Base-by-base conservation (phyloP, 352 stramenopile species). In the Phytophthora nicotianae region DNA sequence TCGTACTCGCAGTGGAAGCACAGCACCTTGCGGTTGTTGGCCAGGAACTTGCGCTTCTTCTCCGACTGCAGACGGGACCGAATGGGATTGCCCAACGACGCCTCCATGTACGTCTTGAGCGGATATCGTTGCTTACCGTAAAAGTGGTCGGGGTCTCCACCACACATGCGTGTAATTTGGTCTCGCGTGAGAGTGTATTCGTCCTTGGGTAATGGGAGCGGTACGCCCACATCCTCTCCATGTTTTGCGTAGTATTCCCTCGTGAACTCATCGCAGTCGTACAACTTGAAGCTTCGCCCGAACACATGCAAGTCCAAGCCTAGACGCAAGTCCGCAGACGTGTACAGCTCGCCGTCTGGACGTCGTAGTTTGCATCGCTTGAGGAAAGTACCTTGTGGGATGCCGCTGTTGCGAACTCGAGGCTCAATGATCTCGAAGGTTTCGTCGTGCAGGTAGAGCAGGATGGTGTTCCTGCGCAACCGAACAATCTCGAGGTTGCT, bases 391-490 rank as follows among this genome's bases (percentile, higher is more conserved):
- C 90, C 90, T 37, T 97, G 86, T 3, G 79, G 78, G 29, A 97
- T 92, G 8, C 91, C 91, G 51, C 82, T 93, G 74, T 97, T 97
- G 37, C 76, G 57, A 5, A 79, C 66, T 33, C 79, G 81, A 26
- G 86, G 75, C 70, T 97, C 91, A 47, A 91, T 88, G 57, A 97
- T 95, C 75, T 97, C 77, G 35, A 96, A 91, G 20, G 83, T 96
- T 47, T 96, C 82, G 60, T 97, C 90, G 23, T 84, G 72, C 24
- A 96, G 72, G 56, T 96, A 96, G 13, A 89, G 66, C 52, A 97
- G 45, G 16, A 93, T 80, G n/a, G 81, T 77, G 59, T 82, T 93
- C 46, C 76, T 91, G 62, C 76, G 91, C 27, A 89, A 68, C 4
- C 74, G 81, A 33, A 93, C 74, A 42, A 90, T 42, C 62, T 96